Evolutionary conservation across 2,329 filamentous ascomycete species (phyloP), one percentile per base, ranked within the genome.

Genomic region (Epichloe bromicola): DNA sequence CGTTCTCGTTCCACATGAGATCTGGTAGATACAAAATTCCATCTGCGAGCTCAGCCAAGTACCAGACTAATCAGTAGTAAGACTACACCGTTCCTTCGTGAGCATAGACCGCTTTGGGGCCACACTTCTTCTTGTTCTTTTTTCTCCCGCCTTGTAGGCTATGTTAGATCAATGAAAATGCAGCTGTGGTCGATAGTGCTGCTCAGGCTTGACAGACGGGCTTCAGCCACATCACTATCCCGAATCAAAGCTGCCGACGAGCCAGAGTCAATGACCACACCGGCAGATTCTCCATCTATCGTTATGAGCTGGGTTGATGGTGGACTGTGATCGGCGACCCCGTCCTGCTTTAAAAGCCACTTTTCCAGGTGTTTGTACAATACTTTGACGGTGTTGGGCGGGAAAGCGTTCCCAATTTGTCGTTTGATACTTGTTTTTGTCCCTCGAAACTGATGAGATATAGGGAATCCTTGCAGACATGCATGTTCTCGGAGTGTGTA

Each of bases 341-440:
- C 61, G 50, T 80, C 76, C 19, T 69, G 59, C 1, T 61, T 54
- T 14, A 76, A 61, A 1, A 80, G 59, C 66, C 70, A 76, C 7
- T 61, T 54, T 17, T 70, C 63, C 8, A 80, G 58, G 46, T 78
- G 73, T n/a, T 62, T 60, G 54, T 74, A 79, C 0, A 80, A 58
- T 0, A 72, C 64, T 26, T 66, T 65, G 3, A 79, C 79, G 0
- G 76, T 74, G 30, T 68, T 68, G 0, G 86, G 79, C 0, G 88
- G 85, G 15, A 91, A 88, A 0, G 86, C 87, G 59, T 93, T 91
- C 0, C 87, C 87, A 55, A 91, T 86, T 61, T 89, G 85, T 55
- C 71, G 75, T 56, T 76, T 76, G 15, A 78, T 67, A 14, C 60
- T 63, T 1, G 63, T 66, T 17, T 64, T 62, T 0, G 63, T 69